Conservation (phyloP, 2,329 filamentous ascomycete genomes). For the Chaetomiaceae sp. region DNA sequence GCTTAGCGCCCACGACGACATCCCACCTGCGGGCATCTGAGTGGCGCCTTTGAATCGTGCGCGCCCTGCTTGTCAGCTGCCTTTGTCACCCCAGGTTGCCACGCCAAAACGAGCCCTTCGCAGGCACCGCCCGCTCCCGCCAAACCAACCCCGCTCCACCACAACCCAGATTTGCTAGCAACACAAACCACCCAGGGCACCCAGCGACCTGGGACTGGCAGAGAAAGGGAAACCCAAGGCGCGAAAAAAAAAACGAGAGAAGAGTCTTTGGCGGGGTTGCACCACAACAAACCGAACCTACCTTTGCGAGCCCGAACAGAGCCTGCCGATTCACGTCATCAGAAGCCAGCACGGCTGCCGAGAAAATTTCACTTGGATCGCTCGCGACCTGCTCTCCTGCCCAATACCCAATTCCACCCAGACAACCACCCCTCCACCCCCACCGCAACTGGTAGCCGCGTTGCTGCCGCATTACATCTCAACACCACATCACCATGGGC, state of each 20-base stretch:
- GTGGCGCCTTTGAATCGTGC: not conserved
- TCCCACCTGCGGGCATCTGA: too few species aligned
- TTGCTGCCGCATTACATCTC: slow-evolving; percentile 28
- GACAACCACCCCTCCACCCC: slow-evolving; percentile 21
- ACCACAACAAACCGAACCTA: slow-evolving; percentile 4
- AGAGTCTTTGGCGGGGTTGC: slow-evolving; percentile 11
- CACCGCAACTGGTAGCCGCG: slow-evolving; percentile 28
- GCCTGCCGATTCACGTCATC: slow-evolving; percentile 15
- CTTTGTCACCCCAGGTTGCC: slow-evolving; percentile 8
- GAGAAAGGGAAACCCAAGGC: slow-evolving; percentile 9
- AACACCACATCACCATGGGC: slow-evolving; percentile 64
- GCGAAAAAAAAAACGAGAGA: slow-evolving; percentile 11
- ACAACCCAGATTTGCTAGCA: slow-evolving; percentile 22
- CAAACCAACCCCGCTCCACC: slow-evolving; percentile 26
- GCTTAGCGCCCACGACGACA: too few species aligned
- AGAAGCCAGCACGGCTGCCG: slow-evolving; percentile 9
- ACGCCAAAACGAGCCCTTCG: slow-evolving; percentile 20
- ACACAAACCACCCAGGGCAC: slow-evolving; percentile 16
- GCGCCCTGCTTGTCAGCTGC: slow-evolving; percentile 8
- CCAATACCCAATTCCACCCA: slow-evolving; percentile 24
- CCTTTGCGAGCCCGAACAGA: not conserved
- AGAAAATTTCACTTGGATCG: slow-evolving; percentile 11
- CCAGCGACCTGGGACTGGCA: slow-evolving; percentile 15
- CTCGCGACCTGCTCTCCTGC: slow-evolving; percentile 12
- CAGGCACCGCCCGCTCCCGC: slow-evolving; percentile 15